phyloP scores from a whole-genome alignment of 1,284 basidiomycete species.

The Rhizoctonia solani region DNA sequence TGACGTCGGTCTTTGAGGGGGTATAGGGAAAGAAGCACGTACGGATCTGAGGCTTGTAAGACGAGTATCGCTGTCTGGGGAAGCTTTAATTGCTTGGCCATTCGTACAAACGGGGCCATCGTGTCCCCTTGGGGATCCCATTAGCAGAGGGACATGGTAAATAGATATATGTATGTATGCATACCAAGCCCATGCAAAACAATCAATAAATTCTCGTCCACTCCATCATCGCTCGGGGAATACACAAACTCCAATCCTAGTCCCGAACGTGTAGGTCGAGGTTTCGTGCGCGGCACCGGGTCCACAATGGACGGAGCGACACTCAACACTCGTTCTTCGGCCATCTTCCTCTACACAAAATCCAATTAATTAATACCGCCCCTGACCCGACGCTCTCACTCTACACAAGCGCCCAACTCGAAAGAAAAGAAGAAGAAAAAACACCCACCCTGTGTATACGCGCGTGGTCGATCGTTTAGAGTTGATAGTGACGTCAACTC shows the following conservation, averaged over 20 bases:
- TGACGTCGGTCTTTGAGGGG: too few relatives aligned
- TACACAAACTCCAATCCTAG: constrained; percentile 67
- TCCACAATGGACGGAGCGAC: constrained; percentile 30
- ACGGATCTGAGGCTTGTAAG: constrained; percentile 78
- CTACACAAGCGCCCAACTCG: not conserved
- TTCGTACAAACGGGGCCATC: constrained; percentile 71
- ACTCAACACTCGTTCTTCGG: constrained; percentile 21
- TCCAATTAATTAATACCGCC: not conserved
- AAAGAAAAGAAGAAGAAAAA: too few relatives aligned
- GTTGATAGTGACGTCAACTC: too few relatives aligned
- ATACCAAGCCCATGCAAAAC: constrained; percentile 86
- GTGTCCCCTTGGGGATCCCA: constrained; percentile 67
- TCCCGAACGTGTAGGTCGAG: constrained; percentile 52
- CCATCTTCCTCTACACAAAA: not conserved
- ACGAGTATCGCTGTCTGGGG: constrained; percentile 86
- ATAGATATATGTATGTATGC: constrained; percentile 42
- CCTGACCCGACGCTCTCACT: not conserved
- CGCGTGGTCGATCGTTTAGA: too few relatives aligned
- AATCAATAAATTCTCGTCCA: constrained; percentile 84
- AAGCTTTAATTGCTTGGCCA: constrained; percentile 74
- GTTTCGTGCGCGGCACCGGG: constrained; percentile 54
- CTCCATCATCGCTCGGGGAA: constrained; percentile 71
- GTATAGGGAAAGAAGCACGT: too few relatives aligned
- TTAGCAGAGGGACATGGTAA: not conserved
- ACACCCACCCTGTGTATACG: too few relatives aligned